Conservation (phyloP, 2,329 filamentous ascomycete species). For the Leptographium lundbergii region DNA sequence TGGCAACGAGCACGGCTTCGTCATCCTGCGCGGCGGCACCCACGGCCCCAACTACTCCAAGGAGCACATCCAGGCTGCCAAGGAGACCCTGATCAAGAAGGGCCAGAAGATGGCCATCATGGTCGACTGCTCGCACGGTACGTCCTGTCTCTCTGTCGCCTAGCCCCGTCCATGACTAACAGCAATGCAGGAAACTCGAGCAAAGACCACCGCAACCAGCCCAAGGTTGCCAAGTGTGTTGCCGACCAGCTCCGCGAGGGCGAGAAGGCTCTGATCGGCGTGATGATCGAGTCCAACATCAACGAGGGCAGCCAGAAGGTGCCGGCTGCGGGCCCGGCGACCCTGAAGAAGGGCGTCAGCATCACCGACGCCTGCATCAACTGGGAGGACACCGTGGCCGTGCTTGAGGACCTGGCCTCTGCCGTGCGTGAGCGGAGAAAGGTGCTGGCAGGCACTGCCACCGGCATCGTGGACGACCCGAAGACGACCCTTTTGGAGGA, state of each 20-base stretch:
- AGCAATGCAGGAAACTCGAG: conserved; percentile 66
- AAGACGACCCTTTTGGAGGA: conserved; percentile 38
- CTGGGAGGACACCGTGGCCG: conserved; percentile 74
- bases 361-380: conserved; percentile 95
- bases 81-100: conserved; percentile 71
- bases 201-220: conserved; percentile 96
- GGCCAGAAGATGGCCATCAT: conserved; percentile 81
- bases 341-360: conserved; percentile 76
- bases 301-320: conserved; percentile 85
- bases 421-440: conserved; percentile 66
- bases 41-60: conserved; percentile 90
- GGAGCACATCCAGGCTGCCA: conserved; percentile 63
- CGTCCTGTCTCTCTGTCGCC: conserved; percentile 13
- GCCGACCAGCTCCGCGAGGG: conserved; percentile 78
- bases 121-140: conserved; percentile 96
- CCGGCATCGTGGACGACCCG: conserved; percentile 17
- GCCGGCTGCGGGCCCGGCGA: conserved; percentile 64
- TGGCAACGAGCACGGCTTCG: conserved; percentile 95
- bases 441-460: conserved; percentile 25
- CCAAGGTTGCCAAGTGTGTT: conserved; percentile 73
- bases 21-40: conserved; percentile 84
- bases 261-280: conserved; percentile 79
- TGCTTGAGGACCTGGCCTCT: conserved; percentile 75
- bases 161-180: background rate
- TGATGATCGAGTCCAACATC: conserved; percentile 99